phyloP scores from a whole-genome alignment of 1,284 basidiomycete genomes.

The Hemileccinum hortonii region DNA sequence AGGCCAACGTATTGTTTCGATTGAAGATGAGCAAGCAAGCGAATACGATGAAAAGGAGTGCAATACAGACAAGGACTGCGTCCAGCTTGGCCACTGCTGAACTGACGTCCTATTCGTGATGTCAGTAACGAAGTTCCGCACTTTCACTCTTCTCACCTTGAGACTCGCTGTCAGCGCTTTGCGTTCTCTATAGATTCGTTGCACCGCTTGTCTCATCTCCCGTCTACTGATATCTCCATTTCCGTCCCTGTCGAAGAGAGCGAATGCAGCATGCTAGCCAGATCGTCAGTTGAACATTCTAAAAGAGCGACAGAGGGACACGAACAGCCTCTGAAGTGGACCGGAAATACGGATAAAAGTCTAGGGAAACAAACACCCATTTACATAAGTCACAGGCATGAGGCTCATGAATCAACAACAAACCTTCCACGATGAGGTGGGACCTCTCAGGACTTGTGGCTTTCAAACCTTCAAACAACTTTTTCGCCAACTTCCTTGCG shows the following conservation, averaged over 20 bases:
- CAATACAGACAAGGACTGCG: slow-evolving; percentile 65
- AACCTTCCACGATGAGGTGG: slow-evolving; percentile 67
- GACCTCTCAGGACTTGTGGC: slow-evolving; percentile 57
- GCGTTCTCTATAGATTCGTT: slow-evolving; percentile 78
- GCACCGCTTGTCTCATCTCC: slow-evolving; percentile 85
- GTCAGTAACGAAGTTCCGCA: slow-evolving; percentile 2
- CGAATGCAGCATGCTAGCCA: slow-evolving; percentile 66
- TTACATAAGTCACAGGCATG: background rate
- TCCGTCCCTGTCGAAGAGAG: slow-evolving; percentile 78
- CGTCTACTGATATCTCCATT: slow-evolving; percentile 80
- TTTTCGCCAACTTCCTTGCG: slow-evolving; percentile 70
- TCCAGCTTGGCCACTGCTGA: slow-evolving; percentile 77
- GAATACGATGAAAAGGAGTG: slow-evolving; percentile 65
- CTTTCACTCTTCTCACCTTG: slow-evolving; percentile 45
- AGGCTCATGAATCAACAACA: slow-evolving; percentile 9
- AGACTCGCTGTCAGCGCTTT: slow-evolving; percentile 71
- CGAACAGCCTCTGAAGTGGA: slow-evolving; percentile 68
- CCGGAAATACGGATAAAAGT: slow-evolving; percentile 78
- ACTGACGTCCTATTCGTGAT: slow-evolving; percentile 52
- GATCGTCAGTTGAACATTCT: slow-evolving; percentile 5
- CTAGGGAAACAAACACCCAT: slow-evolving; percentile 32
- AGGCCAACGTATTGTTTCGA: slow-evolving; percentile 64
- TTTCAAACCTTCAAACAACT: slow-evolving; percentile 69
- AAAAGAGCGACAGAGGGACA: slow-evolving; percentile 8
- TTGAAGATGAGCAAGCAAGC: slow-evolving; percentile 81